These are phyloP conservation scores for Hsuehochloa calcarea DNA, from an alignment of 176 grass and related monocot genomes.

Conservation along the genomic window DNA sequence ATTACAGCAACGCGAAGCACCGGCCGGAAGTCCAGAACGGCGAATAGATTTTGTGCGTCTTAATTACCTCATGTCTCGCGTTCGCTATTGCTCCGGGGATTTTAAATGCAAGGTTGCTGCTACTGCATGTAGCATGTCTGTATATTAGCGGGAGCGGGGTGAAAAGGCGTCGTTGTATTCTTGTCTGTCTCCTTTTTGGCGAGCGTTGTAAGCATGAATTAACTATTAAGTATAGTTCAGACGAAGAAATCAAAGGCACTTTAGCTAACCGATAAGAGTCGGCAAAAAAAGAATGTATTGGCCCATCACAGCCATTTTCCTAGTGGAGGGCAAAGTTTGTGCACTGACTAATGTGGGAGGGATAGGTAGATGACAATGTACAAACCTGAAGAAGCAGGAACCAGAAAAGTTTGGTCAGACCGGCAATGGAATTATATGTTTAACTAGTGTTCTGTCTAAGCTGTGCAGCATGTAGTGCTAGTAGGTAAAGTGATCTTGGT, in stretches of 20 bases:
- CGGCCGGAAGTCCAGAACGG: not conserved
- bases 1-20: conserved; percentile 25
- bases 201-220: not conserved
- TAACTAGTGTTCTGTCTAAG: not conserved
- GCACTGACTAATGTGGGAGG: not conserved
- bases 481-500: not conserved
- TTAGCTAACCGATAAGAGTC: conserved; percentile 2
- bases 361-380: not conserved
- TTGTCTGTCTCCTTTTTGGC: not conserved
- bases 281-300: not conserved
- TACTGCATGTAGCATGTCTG: not conserved
- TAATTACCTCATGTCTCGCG: not conserved
- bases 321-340: not conserved
- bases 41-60: not conserved
- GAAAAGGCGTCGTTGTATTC: not conserved
- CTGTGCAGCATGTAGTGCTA: not conserved
- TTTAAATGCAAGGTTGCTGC: not conserved
- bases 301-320: not conserved
- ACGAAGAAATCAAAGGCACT: not conserved
- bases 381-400: not conserved
- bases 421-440: not conserved
- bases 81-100: not conserved
- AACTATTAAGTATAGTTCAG: not conserved
- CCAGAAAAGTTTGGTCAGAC: conserved; percentile 3
- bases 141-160: not conserved